Conservation (phyloP, 2,329 filamentous ascomycete genomes). For the Cercospora berteroae region DNA sequence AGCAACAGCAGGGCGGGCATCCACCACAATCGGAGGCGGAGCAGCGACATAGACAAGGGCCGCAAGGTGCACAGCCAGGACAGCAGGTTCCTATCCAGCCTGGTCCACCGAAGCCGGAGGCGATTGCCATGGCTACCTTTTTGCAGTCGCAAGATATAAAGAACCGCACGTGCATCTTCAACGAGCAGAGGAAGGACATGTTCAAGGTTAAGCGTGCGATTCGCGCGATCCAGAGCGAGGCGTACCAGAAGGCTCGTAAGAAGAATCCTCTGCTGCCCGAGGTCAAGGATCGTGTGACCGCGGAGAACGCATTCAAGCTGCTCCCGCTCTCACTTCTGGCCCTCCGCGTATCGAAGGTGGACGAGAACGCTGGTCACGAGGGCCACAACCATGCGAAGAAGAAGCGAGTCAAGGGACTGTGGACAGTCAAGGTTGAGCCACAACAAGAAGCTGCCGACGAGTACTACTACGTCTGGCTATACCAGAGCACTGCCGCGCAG, state of each 20-base stretch:
- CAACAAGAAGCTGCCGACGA: conserved; percentile 87
- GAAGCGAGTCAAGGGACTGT: conserved; percentile 91
- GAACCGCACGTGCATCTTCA: conserved; percentile 83
- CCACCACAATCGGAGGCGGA: conserved; percentile 29
- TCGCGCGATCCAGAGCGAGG: conserved; percentile 81
- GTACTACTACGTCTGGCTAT: conserved; percentile 95
- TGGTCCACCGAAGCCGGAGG: conserved; percentile 83
- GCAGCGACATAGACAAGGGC: conserved; percentile 35
- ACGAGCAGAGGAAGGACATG: conserved; percentile 97
- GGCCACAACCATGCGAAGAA: conserved; percentile 70
- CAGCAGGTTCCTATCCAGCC: conserved; percentile 68
- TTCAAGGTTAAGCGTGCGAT: conserved; percentile 97
- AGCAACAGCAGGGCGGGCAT: conserved; percentile 30
- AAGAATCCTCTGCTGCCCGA: conserved; percentile 88
- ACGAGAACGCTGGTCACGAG: conserved; percentile 72
- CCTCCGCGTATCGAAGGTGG: conserved; percentile 79
- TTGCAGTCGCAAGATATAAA: conserved; percentile 82
- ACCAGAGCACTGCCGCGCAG: conserved; percentile 73
- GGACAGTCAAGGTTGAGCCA: conserved; percentile 93
- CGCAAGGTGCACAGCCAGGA: conserved; percentile 45
- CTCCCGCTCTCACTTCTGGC: conserved; percentile 92
- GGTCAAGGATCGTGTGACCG: conserved; percentile 81
- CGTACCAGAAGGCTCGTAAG: conserved; percentile 81
- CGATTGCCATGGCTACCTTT: conserved; percentile 85
- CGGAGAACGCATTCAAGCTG: conserved; percentile 92